phyloP scores from a whole-genome alignment of 768 basidiomycete species.

The Hygrocybe coccinea region DNA sequence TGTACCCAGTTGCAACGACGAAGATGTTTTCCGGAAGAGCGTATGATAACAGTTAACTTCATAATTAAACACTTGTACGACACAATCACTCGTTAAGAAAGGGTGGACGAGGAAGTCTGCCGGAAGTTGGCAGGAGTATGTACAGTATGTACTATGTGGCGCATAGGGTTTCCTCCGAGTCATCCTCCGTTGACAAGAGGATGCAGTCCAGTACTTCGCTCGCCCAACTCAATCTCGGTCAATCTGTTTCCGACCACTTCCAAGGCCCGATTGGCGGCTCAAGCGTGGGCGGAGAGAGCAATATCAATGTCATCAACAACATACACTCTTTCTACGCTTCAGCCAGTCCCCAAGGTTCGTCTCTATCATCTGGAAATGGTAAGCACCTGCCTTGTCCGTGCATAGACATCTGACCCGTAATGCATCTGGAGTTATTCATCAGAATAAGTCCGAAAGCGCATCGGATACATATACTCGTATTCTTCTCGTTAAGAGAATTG shows the following conservation, averaged over 20 bases:
- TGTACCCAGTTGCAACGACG: too few species aligned
- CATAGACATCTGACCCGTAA: neutral
- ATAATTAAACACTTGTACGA: too few species aligned
- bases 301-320: neutral
- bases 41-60: too few species aligned
- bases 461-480: neutral
- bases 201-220: too few species aligned
- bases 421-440: neutral
- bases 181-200: too few species aligned
- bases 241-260: neutral
- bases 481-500: neutral
- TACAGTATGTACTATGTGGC: too few species aligned
- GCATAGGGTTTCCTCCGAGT: too few species aligned
- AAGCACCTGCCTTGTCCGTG: neutral
- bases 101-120: too few species aligned
- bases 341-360: neutral
- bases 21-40: too few species aligned
- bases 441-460: neutral
- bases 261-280: neutral
- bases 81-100: too few species aligned
- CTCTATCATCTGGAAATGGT: neutral
- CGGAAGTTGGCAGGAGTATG: too few species aligned
- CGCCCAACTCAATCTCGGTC: too few species aligned
- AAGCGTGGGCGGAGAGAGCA: neutral
- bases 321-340: neutral